Conservation (phyloP, 345 rosid genomes). For the Combretum micranthum region DNA sequence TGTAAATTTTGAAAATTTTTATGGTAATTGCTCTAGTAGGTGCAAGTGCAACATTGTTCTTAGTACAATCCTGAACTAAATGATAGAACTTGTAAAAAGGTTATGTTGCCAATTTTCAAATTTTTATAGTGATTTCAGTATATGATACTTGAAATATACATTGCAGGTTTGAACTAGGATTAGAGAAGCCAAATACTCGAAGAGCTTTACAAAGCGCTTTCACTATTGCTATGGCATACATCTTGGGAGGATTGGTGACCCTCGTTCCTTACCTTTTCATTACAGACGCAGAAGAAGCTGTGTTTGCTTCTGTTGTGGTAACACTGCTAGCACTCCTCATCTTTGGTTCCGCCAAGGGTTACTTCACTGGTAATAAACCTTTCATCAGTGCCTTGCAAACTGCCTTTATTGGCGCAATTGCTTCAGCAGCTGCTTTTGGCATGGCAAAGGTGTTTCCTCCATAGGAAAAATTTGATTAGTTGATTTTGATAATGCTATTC, state of each 20-base stretch:
- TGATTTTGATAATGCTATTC: too few species aligned
- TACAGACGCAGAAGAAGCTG: constrained; percentile 60
- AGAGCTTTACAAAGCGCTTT: constrained; percentile 77
- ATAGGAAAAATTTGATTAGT: neutral
- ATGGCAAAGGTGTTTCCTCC: constrained; percentile 58
- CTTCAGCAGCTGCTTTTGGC: constrained; percentile 82
- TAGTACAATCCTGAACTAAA: too few species aligned
- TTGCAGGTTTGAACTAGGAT: constrained; percentile 86
- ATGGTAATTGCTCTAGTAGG: too few species aligned
- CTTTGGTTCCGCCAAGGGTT: constrained; percentile 78
- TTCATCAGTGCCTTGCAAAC: constrained; percentile 67
- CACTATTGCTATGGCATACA: constrained; percentile 60
- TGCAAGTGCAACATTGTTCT: too few species aligned
- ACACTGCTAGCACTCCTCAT: constrained; percentile 67
- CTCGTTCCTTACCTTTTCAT: constrained; percentile 81
- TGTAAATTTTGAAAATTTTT: too few species aligned
- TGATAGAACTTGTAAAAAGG: too few species aligned
- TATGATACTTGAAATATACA: neutral
- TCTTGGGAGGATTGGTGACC: constrained; percentile 81
- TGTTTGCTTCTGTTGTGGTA: constrained; percentile 56
- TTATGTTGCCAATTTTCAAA: too few species aligned
- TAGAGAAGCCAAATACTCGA: constrained; percentile 86
- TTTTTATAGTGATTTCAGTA: too few species aligned
- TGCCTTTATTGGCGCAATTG: constrained; percentile 66
- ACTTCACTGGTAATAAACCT: constrained; percentile 66